A percentile compares a stretch with the other conserved stretches of the same genome.
These are phyloP conservation scores for Penicillium sp. DNA, from an alignment of 2,329 filamentous ascomycete species.

Conservation along the genomic window DNA sequence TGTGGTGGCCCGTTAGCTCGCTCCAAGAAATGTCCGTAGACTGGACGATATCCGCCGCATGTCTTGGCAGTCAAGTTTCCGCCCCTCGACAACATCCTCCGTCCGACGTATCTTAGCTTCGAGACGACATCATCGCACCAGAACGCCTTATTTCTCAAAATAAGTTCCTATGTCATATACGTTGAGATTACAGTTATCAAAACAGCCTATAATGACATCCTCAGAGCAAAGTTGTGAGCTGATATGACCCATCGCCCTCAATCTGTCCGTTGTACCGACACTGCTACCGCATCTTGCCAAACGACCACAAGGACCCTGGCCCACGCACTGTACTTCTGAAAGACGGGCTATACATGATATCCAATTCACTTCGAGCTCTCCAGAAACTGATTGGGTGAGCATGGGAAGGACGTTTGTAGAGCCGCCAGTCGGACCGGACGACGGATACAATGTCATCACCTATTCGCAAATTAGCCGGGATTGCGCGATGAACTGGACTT, in stretches of 20 bases:
- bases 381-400: conserved; percentile 32
- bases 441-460: conserved; percentile 37
- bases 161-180: background rate
- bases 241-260: conserved; percentile 31
- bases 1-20: background rate
- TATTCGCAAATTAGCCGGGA: conserved; percentile 21
- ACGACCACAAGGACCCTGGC: conserved; percentile 35
- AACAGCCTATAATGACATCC: conserved; percentile 25
- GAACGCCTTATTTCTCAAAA: background rate
- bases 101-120: background rate
- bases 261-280: conserved; percentile 31
- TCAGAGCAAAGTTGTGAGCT: conserved; percentile 33
- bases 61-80: background rate
- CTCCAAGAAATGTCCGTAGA: background rate
- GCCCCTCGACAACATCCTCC: background rate
- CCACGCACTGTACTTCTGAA: conserved; percentile 30
- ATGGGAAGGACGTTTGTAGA: conserved; percentile 36
- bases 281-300: conserved; percentile 28
- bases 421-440: conserved; percentile 36
- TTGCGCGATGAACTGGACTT: conserved; percentile 40
- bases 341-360: conserved; percentile 22
- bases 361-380: conserved; percentile 29
- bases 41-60: too few relatives aligned
- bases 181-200: background rate
- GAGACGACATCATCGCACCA: background rate